Evolutionary conservation across 495 filamentous ascomycete genomes (phyloP), one percentile per base, ranked within the genome.

Genomic region (Beverwykella pulmonaria): DNA sequence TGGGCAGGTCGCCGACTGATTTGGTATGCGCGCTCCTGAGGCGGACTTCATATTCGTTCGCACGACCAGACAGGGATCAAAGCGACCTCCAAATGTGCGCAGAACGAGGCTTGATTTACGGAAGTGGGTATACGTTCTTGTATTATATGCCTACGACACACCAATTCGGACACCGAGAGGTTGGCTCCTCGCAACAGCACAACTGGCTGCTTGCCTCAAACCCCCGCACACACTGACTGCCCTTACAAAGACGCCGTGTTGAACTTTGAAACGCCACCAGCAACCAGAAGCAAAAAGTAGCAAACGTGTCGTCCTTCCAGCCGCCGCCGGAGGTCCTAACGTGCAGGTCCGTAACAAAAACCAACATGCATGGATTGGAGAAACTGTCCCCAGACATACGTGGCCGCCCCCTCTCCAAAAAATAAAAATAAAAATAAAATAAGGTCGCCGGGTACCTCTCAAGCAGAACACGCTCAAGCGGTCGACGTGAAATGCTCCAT

Each of bases 401-500:
- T 22, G 53, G 26, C 46, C 58, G 52, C 58, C 58, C 48, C 20
- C n/a, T n/a, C n/a, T n/a, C n/a, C n/a, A n/a, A n/a, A n/a, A n/a
- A n/a, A n/a, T n/a, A n/a, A n/a, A n/a, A n/a, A n/a, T n/a, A n/a
- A n/a, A n/a, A n/a, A n/a, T n/a, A n/a, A n/a, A n/a, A n/a, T n/a
- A 36, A 10, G 55, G 34, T 26, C 29, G 25, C 44, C 10, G 25
- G 15, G 30, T 39, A 26, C 39, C 27, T 23, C 8, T 4, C 12
- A 23, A 59, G 46, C 46, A 36, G 2, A 10, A 39, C 23, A 30
- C 59, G 23, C 36, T 14, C 26, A 56, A 63, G 47, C 22, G 34
- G 53, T 52, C 29, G 27, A 44, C 59, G 53, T 4, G 19, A 64
- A 55, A 57, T 64, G 53, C 53, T 49, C 36, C 52, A 57, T 29